Base-by-base conservation (phyloP, 352 stramenopile genomes). In the Hyaloperonospora brassicae region DNA sequence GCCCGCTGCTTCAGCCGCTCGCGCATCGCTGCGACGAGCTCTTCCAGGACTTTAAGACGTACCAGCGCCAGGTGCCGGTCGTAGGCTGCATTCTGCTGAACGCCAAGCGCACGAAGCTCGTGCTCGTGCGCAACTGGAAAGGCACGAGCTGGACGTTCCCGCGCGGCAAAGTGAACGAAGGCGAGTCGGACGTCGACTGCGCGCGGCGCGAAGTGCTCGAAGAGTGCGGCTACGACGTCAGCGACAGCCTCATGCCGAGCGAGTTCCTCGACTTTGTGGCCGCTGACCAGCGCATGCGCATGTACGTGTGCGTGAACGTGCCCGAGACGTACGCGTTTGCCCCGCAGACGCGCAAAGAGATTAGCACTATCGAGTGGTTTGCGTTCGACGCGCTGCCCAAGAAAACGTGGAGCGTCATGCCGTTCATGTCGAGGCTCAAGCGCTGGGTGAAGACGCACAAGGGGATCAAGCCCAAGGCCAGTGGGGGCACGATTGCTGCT, bases 31-130 rank as follows among this genome's bases (percentile, higher is more conserved):
- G 95, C 73, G 72, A 96, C 46, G 70, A 84, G 55, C 84, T 98
- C 64, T 98, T 97, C 77, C 73, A 87, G 47, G 84, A 97, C 67
- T 98, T 98, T 57, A 92, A 86, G 49, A 72, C 78, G 39, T 98
- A 98, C 72, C 95, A 97, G 65, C 87, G 89, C 36, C 84, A 92
- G 46, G 96, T 98, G 59, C 93, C 89, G 2, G 95, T 96, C 0
- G 95, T 97, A 52, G 93, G 93, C 47, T 95, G 86, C 55, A 98
- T 98, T 50, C 56, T 98, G 55, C 62, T 97, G 22, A 97, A 97
- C 64, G 30, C 67, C 5, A 54, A 64, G 43, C 80, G 89, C 42
- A 89, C 71, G 34, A 95, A 96, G 60, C 70, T 97, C 14, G 59
- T 97, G 47, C 72, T 98, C 34, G 91, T 97, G 36, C 73, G 84